Conservation (phyloP, 306 rosid genomes). For the Ormosia semicastrata region DNA sequence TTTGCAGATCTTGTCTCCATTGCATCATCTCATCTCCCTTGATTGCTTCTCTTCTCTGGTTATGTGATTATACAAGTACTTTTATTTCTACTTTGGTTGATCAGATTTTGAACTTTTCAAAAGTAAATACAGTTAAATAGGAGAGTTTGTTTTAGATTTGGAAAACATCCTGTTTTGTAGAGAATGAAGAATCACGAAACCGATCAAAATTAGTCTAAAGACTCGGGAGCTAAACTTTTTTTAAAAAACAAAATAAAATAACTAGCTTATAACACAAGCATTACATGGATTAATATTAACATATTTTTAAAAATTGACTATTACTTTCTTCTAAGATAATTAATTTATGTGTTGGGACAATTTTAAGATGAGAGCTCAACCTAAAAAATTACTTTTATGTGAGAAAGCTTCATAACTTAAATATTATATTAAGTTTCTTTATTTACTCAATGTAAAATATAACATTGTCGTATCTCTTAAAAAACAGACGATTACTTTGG, state of each 20-base stretch:
- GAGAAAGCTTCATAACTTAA: no score
- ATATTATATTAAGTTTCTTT: no score
- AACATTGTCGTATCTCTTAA: no score
- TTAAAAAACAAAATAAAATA: neutral
- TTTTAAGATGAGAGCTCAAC: no score
- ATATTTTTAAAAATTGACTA: neutral
- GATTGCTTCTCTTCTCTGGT: neutral
- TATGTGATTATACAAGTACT: neutral
- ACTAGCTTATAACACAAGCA: neutral
- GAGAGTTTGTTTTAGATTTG: slow-evolving; percentile 46
- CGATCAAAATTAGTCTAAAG: slow-evolving; percentile 10
- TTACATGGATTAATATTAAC: neutral
- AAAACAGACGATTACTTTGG: no score
- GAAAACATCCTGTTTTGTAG: neutral
- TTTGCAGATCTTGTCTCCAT: slow-evolving; percentile 80
- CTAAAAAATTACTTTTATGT: no score
- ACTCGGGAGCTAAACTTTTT: slow-evolving; percentile 24
- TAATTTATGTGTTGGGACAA: no score
- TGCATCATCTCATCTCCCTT: neutral
- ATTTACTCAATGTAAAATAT: no score
- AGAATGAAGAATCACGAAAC: neutral
- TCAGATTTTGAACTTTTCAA: slow-evolving; percentile 62
- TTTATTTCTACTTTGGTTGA: neutral
- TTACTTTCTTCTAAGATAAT: no score
- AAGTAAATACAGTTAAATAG: slow-evolving; percentile 24